A percentile compares a stretch with the other conserved stretches of the same genome.
These are phyloP conservation scores for Chlorella sp. DNA, from an alignment of 139 green algal genomes.

Conservation along the genomic window DNA sequence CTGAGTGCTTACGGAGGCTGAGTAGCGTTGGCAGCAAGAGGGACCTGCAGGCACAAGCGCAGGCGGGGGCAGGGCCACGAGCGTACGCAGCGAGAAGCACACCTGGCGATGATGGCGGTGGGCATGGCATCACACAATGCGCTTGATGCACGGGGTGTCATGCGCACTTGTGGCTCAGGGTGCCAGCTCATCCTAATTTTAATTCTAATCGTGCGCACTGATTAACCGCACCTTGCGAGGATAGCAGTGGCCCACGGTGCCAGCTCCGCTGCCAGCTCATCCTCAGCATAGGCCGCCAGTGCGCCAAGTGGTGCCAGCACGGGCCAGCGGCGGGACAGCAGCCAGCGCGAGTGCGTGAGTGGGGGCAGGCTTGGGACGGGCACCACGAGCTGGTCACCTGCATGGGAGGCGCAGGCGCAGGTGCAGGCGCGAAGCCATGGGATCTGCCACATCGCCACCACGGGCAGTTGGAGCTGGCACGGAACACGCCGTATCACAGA, in stretches of 20 bases:
- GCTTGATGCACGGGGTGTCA: too few species aligned
- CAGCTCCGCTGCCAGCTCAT: conserved; percentile 38
- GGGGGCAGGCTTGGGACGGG: background rate
- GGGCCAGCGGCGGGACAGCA: background rate
- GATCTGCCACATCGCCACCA: too few species aligned
- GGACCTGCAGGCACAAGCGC: conserved; percentile 23
- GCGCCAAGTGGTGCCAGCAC: background rate
- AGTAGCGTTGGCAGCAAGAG: conserved; percentile 81
- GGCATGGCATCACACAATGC: too few species aligned
- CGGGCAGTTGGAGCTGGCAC: background rate
- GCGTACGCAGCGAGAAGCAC: too few species aligned
- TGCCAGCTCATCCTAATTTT: too few species aligned
- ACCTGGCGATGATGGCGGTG: too few species aligned
- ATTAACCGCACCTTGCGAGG: conserved; percentile 62
- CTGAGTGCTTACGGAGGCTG: too few species aligned
- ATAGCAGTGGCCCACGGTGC: conserved; percentile 60
- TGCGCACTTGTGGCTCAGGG: too few species aligned
- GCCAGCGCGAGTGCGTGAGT: background rate
- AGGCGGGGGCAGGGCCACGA: too few species aligned
- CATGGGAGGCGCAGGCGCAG: background rate
- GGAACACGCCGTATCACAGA: background rate
- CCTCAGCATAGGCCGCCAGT: conserved; percentile 31
- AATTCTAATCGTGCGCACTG: too few species aligned
- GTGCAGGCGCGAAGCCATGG: too few species aligned
- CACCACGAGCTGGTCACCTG: background rate